Percentiles rank a stretch among this genome's conserved stretches.
phyloP scores from a whole-genome alignment of 257 asterid species.

The Solanum pimpinellifolium region DNA sequence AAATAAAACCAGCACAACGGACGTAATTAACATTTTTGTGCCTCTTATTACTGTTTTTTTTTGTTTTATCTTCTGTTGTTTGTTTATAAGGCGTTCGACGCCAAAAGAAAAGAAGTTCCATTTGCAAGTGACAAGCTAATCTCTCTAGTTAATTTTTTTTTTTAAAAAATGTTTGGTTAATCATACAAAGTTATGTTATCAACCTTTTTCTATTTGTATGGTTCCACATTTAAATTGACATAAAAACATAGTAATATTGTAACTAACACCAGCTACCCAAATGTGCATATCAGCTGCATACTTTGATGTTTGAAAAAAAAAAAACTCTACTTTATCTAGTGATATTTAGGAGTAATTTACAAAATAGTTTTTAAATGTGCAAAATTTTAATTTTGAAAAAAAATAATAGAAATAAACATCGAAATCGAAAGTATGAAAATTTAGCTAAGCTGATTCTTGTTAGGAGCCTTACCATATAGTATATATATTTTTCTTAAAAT shows the following conservation, averaged over 20 bases:
- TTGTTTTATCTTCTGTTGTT: neutral
- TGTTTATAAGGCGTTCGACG: neutral
- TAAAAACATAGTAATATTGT: neutral
- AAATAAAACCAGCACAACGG: neutral
- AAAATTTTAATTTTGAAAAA: neutral
- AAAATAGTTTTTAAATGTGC: neutral
- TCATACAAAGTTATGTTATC: conserved; percentile 3
- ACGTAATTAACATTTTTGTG: neutral
- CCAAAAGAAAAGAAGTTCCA: neutral
- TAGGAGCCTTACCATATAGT: neutral
- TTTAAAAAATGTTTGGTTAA: neutral
- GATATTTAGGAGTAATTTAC: neutral
- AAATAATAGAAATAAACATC: neutral
- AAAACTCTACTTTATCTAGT: neutral
- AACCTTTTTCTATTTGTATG: neutral
- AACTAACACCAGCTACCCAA: neutral
- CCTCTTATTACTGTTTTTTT: neutral
- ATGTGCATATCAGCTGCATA: neutral
- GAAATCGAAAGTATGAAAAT: neutral
- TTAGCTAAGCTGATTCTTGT: neutral
- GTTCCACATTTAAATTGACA: neutral
- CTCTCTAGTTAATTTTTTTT: no score
- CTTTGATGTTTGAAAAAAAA: neutral
- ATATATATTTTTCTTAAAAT: neutral
- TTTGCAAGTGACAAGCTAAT: neutral